Percentiles rank a stretch among this genome's conserved stretches.
phyloP scores from a whole-genome alignment of 2,329 filamentous ascomycete genomes.

The Aschersonia sp. region DNA sequence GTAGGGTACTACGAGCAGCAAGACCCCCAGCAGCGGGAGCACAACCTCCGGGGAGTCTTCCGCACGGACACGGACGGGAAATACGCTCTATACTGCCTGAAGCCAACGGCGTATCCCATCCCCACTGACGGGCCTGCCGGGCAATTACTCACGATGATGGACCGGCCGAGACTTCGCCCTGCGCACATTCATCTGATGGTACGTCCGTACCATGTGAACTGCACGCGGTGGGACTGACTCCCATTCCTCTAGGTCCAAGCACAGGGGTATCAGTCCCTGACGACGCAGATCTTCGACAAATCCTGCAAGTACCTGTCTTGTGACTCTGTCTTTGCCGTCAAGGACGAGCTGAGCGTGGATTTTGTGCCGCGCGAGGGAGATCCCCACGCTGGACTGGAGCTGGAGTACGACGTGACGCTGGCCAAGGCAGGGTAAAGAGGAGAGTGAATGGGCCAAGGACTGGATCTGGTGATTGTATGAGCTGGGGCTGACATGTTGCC shows the following conservation, averaged over 20 bases:
- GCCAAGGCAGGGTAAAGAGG: conserved; percentile 2
- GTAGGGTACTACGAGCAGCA: conserved; percentile 53
- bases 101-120: conserved; percentile 41
- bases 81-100: conserved; percentile 47
- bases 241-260: conserved; percentile 21
- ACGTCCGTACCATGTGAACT: background rate
- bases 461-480: background rate
- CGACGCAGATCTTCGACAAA: conserved; percentile 60
- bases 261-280: conserved; percentile 51
- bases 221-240: background rate
- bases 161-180: conserved; percentile 41
- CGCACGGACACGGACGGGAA: conserved; percentile 49
- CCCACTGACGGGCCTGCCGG: conserved; percentile 38
- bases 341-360: conserved; percentile 30
- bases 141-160: conserved; percentile 35
- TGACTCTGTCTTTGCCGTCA: conserved; percentile 40
- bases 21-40: conserved; percentile 53
- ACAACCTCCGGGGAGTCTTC: conserved; percentile 63
- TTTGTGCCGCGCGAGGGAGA: conserved; percentile 23
- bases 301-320: conserved; percentile 44
- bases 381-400: conserved; percentile 37
- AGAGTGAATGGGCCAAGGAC: background rate
- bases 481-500: too few species aligned
- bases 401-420: conserved; percentile 47
- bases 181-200: conserved; percentile 48